phyloP scores from a whole-genome alignment of 2,329 filamentous ascomycete genomes.

The Daldinia sp. region DNA sequence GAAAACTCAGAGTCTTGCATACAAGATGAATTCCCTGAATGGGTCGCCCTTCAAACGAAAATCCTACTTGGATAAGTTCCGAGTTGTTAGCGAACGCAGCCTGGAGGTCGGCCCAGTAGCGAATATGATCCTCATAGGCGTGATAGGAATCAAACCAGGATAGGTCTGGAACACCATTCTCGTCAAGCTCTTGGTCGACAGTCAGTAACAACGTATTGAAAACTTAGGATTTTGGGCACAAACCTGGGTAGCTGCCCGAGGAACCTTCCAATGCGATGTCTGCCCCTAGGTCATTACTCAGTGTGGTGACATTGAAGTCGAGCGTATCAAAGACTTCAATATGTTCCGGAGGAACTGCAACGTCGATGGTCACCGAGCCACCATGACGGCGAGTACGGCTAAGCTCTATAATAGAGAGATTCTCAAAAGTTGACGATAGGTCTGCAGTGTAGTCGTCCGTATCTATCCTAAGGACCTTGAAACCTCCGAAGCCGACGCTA shows the following conservation, averaged over 20 bases:
- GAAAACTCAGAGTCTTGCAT: background rate
- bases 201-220: conserved; percentile 16
- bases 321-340: conserved; percentile 48
- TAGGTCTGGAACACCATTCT: conserved; percentile 47
- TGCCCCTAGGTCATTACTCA: conserved; percentile 49
- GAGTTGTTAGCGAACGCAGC: conserved; percentile 60
- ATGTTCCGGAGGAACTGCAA: conserved; percentile 51
- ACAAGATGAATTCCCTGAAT: conserved; percentile 71
- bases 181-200: conserved; percentile 24
- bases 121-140: conserved; percentile 63
- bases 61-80: conserved; percentile 61
- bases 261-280: conserved; percentile 49
- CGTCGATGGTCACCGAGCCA: conserved; percentile 43
- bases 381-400: conserved; percentile 40
- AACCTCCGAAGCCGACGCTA: conserved; percentile 51
- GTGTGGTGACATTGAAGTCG: conserved; percentile 41
- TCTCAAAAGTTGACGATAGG: conserved; percentile 38
- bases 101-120: conserved; percentile 61
- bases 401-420: conserved; percentile 47
- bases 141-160: conserved; percentile 68
- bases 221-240: background rate
- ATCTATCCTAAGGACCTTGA: conserved; percentile 51
- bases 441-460: conserved; percentile 28
- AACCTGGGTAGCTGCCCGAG: conserved; percentile 42
- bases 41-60: conserved; percentile 58